A percentile compares a stretch with the other conserved stretches of the same genome.
Conservation (phyloP, 441 rosid species). For the Raphanus hybrid region DNA sequence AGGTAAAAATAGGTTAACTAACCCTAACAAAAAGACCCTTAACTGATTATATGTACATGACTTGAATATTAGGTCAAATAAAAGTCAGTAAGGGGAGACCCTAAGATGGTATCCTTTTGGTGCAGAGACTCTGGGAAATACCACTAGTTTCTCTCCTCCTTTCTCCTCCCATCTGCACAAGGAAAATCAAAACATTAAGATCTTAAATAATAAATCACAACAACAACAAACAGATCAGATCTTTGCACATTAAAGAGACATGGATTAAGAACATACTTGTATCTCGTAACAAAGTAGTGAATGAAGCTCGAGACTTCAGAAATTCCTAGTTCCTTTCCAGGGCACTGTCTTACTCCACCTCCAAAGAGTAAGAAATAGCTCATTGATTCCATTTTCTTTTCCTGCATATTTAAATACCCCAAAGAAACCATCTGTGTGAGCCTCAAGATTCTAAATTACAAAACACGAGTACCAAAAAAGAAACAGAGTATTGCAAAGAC, state of each 20-base stretch:
- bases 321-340: conserved; percentile 90
- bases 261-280: conserved; percentile 51
- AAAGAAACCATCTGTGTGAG: conserved; percentile 14
- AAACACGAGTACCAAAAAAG: not conserved
- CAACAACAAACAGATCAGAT: conserved; percentile 1
- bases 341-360: conserved; percentile 86
- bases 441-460: not conserved
- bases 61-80: conserved; percentile 19
- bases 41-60: conserved; percentile 27
- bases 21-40: conserved; percentile 30
- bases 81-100: conserved; percentile 56
- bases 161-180: conserved; percentile 90
- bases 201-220: not conserved
- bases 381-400: conserved; percentile 63
- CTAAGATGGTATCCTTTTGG: conserved; percentile 79
- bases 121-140: conserved; percentile 93
- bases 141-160: conserved; percentile 72
- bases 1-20: conserved; percentile 31
- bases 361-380: conserved; percentile 70
- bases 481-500: conserved; percentile 22
- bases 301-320: conserved; percentile 82
- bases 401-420: conserved; percentile 46
- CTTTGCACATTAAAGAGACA: conserved; percentile 6
- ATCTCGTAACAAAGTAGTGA: conserved; percentile 82
- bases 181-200: conserved; percentile 10